Evolutionary conservation across 2,329 filamentous ascomycete genomes (phyloP), one percentile per base, ranked within the genome.

Genomic region (Paraconiothyrium sp.): DNA sequence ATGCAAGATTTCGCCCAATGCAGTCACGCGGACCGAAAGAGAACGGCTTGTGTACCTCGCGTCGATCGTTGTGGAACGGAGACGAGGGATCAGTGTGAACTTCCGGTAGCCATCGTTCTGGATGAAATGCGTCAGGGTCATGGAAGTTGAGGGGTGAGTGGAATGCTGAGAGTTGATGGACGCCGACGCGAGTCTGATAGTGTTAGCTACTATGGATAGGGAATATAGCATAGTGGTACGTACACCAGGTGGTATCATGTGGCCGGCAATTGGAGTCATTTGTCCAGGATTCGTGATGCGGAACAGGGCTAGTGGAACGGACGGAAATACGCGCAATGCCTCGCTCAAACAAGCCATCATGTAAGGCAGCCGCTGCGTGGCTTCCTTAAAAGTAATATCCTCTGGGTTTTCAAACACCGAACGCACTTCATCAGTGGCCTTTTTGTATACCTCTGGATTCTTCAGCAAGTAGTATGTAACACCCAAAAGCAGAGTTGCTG

Each of bases 31-130:
- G 68, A 13, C 69, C 69, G 14, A 66, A 47, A 10, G 55, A 58
- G 47, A 71, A 71, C 0, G 69, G 67, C 46, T 70, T 62, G 13
- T 54, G 39, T 8, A 61, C 66, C 10, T 72, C 71, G 27, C 64
- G 65, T 5, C 71, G 69, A 37, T 80, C 78, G 3, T 62, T 58
- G 3, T 49, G 51, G 43, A 73, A 78, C 16, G 61, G 54, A 3
- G 63, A 63, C 6, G 51, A 48, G 27, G 48, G 48, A 20, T 50
- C 44, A 32, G 32, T 48, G 24, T 48, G 32, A 4, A 32, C 24
- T 30, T 48, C 46, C 10, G 59, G 55, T 4, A 67, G 56, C 63
- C 63, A 67, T 3, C 65, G 63, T 34, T 67, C 65, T 7, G 65
- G 65, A 13, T 32, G 51, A 47, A 67, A 67, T 5, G 54, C 13